phyloP scores from a whole-genome alignment of 2,329 filamentous ascomycete genomes.

The Metarhizium humberi region DNA sequence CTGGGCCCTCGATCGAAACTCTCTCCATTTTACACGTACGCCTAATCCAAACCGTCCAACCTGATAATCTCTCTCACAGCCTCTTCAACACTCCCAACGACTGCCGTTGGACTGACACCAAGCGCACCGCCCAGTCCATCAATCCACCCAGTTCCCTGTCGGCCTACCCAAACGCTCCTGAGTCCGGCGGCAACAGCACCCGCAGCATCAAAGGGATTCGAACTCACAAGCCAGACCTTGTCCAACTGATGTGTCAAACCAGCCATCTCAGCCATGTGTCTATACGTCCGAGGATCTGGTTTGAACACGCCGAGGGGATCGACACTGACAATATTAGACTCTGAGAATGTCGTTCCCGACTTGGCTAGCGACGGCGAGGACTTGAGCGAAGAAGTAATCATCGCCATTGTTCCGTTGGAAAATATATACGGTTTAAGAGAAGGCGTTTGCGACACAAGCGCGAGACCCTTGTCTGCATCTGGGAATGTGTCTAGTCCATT shows the following conservation, averaged over 20 bases:
- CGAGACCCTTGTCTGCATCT: constrained; percentile 49
- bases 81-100: neutral
- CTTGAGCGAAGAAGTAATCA: constrained; percentile 52
- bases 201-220: constrained; percentile 65
- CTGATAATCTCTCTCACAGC: neutral
- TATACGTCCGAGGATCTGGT: constrained; percentile 52
- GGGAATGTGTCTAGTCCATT: constrained; percentile 54
- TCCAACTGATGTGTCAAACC: constrained; percentile 34
- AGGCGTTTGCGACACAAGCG: constrained; percentile 29
- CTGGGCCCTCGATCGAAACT: too few relatives aligned
- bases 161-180: constrained; percentile 12
- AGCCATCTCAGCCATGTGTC: constrained; percentile 43
- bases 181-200: constrained; percentile 38
- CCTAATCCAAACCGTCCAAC: neutral
- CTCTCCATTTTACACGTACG: too few relatives aligned
- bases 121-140: neutral
- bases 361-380: constrained; percentile 45
- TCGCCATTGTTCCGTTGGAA: constrained; percentile 57
- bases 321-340: constrained; percentile 41
- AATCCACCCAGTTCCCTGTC: constrained; percentile 10
- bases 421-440: constrained; percentile 51
- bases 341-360: constrained; percentile 17
- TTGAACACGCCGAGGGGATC: constrained; percentile 55
- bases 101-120: neutral
- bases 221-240: constrained; percentile 59